Conservation (phyloP, 495 filamentous ascomycete genomes). For the Hypomontagnella submonticulosa region DNA sequence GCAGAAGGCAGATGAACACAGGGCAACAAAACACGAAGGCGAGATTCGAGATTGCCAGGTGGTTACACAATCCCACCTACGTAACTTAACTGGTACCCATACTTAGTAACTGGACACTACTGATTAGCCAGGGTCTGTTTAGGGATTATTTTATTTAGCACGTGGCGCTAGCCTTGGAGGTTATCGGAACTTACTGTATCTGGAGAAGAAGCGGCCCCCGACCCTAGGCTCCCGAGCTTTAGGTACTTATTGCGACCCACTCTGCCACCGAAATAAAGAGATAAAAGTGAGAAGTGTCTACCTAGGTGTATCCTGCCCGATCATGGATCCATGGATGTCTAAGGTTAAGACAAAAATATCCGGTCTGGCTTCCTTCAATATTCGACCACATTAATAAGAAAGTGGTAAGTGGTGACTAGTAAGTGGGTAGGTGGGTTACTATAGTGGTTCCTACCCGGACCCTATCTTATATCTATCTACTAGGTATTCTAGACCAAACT, state of each 20-base stretch:
- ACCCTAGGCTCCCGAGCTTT: not conserved
- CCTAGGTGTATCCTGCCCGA: too few species aligned
- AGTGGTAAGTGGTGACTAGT: too few species aligned
- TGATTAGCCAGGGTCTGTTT: not conserved
- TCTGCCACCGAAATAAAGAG: constrained; percentile 3
- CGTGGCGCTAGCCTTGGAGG: constrained; percentile 28
- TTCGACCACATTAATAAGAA: too few species aligned
- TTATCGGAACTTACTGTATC: constrained; percentile 30
- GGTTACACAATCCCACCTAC: constrained; percentile 24
- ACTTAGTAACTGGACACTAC: not conserved
- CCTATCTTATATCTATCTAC: too few species aligned
- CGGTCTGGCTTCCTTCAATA: too few species aligned
- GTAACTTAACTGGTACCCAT: not conserved
- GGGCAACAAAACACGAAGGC: constrained; percentile 21
- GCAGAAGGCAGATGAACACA: constrained; percentile 25
- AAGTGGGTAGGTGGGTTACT: too few species aligned
- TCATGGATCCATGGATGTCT: too few species aligned
- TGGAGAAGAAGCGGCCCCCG: too few species aligned
- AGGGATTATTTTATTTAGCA: constrained; percentile 22
- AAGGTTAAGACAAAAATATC: too few species aligned
- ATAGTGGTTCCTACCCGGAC: too few species aligned
- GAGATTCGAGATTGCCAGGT: constrained; percentile 20
- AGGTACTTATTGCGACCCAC: constrained; percentile 15
- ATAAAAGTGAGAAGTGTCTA: not conserved
- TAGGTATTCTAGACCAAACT: too few species aligned